Conservation (phyloP, 805 yeast species). For the Metschnikowia continentalis region DNA sequence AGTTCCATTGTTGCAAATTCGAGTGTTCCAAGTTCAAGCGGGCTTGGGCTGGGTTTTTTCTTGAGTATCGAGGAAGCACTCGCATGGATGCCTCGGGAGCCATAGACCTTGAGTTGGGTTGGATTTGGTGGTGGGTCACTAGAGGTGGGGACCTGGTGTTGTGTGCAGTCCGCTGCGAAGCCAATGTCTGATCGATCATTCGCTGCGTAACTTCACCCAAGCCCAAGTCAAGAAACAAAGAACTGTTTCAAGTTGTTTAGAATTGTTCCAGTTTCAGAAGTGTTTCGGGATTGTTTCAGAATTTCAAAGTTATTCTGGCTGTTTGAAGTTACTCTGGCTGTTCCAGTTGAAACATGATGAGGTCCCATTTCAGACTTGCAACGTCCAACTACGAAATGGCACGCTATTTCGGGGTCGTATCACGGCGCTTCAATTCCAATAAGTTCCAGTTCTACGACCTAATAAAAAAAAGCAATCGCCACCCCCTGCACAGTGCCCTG, state of each 20-base stretch:
- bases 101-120: background rate
- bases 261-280: too few relatives aligned
- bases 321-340: background rate
- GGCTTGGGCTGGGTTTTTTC: conserved; percentile 33
- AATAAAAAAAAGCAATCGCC: conserved; percentile 30
- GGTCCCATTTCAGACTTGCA: background rate
- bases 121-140: background rate
- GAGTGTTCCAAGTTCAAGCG: conserved; percentile 2
- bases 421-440: background rate
- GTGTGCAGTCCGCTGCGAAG: background rate
- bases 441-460: conserved; percentile 36
- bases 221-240: background rate
- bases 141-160: background rate
- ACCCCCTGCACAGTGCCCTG: conserved; percentile 21
- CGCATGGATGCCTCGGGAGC: background rate
- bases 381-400: background rate
- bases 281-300: too few relatives aligned
- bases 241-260: too few relatives aligned
- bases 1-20: background rate
- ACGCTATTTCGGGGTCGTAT: too few relatives aligned
- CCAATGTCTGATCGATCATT: background rate
- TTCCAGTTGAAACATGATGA: too few relatives aligned
- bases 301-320: too few relatives aligned
- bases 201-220: background rate
- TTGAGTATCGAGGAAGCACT: conserved; percentile 57